Percentiles rank a stretch among this genome's conserved stretches.
Evolutionary conservation across 495 filamentous ascomycete genomes (phyloP).

Genomic region (Pseudomonodictys pantanalensis): DNA sequence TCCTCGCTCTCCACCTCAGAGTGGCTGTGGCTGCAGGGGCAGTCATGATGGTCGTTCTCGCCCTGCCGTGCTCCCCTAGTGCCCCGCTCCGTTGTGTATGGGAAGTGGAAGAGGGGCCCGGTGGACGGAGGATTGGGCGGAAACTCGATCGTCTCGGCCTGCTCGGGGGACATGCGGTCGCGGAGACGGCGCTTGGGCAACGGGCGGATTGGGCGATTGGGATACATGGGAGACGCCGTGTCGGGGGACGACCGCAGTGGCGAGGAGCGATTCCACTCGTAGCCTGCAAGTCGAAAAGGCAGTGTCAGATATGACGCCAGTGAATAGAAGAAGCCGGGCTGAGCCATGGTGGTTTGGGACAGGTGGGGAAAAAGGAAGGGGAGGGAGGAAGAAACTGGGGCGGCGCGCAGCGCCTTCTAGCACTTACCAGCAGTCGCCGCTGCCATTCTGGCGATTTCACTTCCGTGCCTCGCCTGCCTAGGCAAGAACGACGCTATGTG

Average conservation of each 20-base stretch:
- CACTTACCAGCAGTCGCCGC: constrained; percentile 34
- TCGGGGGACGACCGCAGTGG: constrained; percentile 53
- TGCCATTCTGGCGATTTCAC: constrained; percentile 24
- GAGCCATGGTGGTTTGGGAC: constrained; percentile 24
- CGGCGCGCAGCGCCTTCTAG: constrained; percentile 3
- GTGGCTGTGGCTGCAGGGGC: constrained; percentile 32
- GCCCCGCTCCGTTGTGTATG: constrained; percentile 49
- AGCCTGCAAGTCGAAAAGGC: constrained; percentile 26
- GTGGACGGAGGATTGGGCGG: constrained; percentile 66
- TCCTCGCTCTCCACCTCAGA: constrained; percentile 39
- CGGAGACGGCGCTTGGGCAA: constrained; percentile 83
- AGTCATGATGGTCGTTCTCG: constrained; percentile 35
- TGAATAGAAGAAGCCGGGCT: not conserved
- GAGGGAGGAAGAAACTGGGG: constrained; percentile 3
- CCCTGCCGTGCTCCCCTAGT: constrained; percentile 33
- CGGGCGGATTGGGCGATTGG: constrained; percentile 88
- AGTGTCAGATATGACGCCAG: constrained; percentile 23
- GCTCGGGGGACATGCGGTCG: constrained; percentile 77
- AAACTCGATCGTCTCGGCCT: constrained; percentile 77
- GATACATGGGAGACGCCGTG: constrained; percentile 70
- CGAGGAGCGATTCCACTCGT: constrained; percentile 34
- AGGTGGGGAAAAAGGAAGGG: not conserved
- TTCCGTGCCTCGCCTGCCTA: not conserved
- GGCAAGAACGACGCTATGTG: not conserved
- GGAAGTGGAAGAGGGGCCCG: constrained; percentile 72